These are phyloP conservation scores for Vitis hybrid DNA, from an alignment of 177 flowering plant genomes.

Conservation along the genomic window DNA sequence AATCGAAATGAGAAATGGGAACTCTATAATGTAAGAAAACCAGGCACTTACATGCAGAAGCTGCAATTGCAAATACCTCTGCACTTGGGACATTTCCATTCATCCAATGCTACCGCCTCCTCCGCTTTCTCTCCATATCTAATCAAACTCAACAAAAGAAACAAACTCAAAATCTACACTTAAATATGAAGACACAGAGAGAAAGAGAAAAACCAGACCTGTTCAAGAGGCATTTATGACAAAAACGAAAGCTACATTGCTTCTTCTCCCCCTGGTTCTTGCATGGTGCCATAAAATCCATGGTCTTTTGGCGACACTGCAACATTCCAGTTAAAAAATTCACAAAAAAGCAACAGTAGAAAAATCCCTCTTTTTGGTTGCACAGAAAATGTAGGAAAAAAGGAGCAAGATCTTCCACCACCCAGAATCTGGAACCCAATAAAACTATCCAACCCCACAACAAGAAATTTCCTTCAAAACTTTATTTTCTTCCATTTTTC, in stretches of 20 bases:
- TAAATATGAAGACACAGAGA: not conserved
- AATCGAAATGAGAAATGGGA: no score
- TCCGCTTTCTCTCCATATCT: slow-evolving; percentile 89
- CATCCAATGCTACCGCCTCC: slow-evolving; percentile 35
- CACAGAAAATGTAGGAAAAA: not conserved
- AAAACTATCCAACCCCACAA: not conserved
- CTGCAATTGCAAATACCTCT: slow-evolving; percentile 90
- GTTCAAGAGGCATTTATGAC: slow-evolving; percentile 73
- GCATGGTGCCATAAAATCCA: slow-evolving; percentile 49
- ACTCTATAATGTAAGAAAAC: no score
- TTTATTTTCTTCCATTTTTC: no score
- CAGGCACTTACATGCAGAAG: slow-evolving; percentile 62
- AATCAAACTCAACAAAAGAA: not conserved
- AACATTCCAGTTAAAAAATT: slow-evolving; percentile 9
- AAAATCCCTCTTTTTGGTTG: no score
- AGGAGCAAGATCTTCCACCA: not conserved
- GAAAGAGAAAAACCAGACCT: slow-evolving; percentile 36
- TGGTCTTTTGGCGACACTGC: slow-evolving; percentile 87
- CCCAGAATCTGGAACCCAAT: not conserved
- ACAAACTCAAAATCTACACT: not conserved
- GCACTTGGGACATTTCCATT: slow-evolving; percentile 85
- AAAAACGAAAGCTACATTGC: slow-evolving; percentile 52
- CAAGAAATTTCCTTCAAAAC: no score
- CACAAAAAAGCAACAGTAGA: no score
- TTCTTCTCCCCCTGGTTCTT: slow-evolving; percentile 36